Base-by-base conservation (phyloP, 2,329 filamentous ascomycete species). In the Domatiomyces catenatus region DNA sequence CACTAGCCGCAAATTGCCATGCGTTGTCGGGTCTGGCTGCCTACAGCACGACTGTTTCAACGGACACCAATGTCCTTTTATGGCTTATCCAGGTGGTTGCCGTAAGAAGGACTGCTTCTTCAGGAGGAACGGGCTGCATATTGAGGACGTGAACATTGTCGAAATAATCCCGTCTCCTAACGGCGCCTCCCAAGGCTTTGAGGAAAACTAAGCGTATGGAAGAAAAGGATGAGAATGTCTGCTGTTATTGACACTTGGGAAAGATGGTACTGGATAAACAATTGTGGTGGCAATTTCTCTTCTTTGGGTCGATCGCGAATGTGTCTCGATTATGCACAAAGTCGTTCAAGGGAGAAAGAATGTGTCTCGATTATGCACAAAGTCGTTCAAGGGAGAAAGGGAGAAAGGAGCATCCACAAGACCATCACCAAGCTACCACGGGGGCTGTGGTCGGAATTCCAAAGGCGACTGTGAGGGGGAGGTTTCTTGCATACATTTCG, bases 1-100 rank as follows among this genome's bases (percentile, higher is more conserved):
- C 47, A 66, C 74, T 12, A 62, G 71, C 4, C 68, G 67, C n/a
- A 64, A 65, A 36, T 64, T 61, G 19, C 66, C 69, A 1, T 77
- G 74, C 55, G 58, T 63, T 1, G 55, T 58, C 2, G 68, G 65
- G 19, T 62, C 67, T 2, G 55, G 45, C 0, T 77, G 74, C 53
- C 67, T 73, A 10, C 59, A 60, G 3, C 55, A 62, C 0, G 63
- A 67, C 28, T 77, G 75, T 58, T 62, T 64, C 28, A 59, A 66
- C 26, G 74, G 73, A 0, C 75, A 77, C 54, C 56, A 58, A 22
- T 59, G 57, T 44, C 47, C 50, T 8, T 24, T 17, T 8, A 15
- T 12, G 8, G 45, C 12, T 45, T n/a, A 4, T 17, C 32, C 32
- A 15, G 32, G 32, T 15, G 32, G 32, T 15, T 39, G 32, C 12